These are phyloP conservation scores for Collybia sordida DNA, from an alignment of 768 basidiomycete species.

Conservation along the genomic window DNA sequence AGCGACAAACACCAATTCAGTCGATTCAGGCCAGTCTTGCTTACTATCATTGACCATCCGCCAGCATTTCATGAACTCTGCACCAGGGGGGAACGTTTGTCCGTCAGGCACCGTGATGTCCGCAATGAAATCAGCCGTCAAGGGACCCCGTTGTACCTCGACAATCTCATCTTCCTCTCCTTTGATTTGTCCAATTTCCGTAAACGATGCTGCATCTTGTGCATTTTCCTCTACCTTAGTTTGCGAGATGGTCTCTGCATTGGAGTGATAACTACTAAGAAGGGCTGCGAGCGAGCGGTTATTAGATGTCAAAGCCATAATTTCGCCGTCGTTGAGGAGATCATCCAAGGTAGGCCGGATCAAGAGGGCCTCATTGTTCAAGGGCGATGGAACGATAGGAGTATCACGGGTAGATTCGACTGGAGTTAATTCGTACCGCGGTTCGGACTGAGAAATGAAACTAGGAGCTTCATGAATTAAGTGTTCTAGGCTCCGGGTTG, in stretches of 20 bases:
- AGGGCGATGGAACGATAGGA: conserved; percentile 15
- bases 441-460: neutral
- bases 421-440: too few species aligned
- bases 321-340: conserved; percentile 3
- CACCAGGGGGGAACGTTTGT: conserved; percentile 77
- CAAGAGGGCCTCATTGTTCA: conserved; percentile 29
- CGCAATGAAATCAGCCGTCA: conserved; percentile 58
- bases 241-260: conserved; percentile 11
- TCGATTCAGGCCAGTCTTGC: conserved; percentile 64
- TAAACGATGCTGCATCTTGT: too few species aligned
- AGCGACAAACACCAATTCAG: conserved; percentile 68
- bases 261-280: conserved; percentile 23
- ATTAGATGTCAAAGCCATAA: conserved; percentile 6
- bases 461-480: too few species aligned
- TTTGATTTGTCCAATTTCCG: neutral
- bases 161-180: neutral
- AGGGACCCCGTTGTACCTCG: neutral
- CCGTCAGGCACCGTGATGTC: conserved; percentile 77
- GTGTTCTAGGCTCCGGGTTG: too few species aligned
- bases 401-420: too few species aligned
- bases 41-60: conserved; percentile 65
- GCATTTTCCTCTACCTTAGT: neutral
- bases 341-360: conserved; percentile 18
- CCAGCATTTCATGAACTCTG: conserved; percentile 87
- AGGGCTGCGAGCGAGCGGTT: conserved; percentile 29